Percentiles rank a stretch among this genome's conserved stretches.
phyloP scores from a whole-genome alignment of 73 alveolate species.

The Blepharisma stoltei region DNA sequence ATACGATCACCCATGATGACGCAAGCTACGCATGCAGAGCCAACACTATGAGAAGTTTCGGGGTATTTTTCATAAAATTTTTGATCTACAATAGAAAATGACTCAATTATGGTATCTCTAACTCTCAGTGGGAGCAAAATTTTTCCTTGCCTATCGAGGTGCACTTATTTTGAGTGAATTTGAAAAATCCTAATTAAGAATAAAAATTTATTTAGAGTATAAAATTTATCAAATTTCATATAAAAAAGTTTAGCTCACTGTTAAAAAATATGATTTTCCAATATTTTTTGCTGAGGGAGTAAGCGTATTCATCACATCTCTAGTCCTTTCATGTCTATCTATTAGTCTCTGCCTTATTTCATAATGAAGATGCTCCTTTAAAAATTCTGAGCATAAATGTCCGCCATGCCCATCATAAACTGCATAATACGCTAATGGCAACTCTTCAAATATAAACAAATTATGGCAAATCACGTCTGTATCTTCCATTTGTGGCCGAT shows the following conservation, averaged over 20 bases:
- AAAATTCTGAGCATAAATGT: constrained; percentile 53
- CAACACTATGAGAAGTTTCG: constrained; percentile 34
- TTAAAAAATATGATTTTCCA: constrained; percentile 9
- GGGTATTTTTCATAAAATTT: constrained; percentile 27
- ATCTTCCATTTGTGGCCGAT: constrained; percentile 32
- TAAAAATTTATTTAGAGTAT: too few relatives aligned
- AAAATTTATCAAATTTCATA: too few relatives aligned
- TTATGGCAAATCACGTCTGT: constrained; percentile 31
- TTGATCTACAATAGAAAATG: constrained; percentile 32
- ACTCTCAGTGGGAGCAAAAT: too few relatives aligned
- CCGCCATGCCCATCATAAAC: constrained; percentile 83
- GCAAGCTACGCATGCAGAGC: constrained; percentile 66
- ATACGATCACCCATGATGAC: constrained; percentile 67
- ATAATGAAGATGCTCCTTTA: constrained; percentile 49
- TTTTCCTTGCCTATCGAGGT: too few relatives aligned
- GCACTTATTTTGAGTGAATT: too few relatives aligned
- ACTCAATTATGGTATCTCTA: constrained; percentile 3
- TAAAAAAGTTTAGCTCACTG: not conserved
- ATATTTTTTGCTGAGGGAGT: not conserved
- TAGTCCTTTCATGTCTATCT: constrained; percentile 19
- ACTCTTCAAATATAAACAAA: constrained; percentile 36
- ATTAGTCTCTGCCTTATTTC: constrained; percentile 39
- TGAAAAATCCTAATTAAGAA: too few relatives aligned
- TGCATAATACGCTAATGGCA: constrained; percentile 69
- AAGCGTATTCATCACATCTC: constrained; percentile 27